Conservation (phyloP, 2,329 filamentous ascomycete genomes). For the Pyricularia sp. region DNA sequence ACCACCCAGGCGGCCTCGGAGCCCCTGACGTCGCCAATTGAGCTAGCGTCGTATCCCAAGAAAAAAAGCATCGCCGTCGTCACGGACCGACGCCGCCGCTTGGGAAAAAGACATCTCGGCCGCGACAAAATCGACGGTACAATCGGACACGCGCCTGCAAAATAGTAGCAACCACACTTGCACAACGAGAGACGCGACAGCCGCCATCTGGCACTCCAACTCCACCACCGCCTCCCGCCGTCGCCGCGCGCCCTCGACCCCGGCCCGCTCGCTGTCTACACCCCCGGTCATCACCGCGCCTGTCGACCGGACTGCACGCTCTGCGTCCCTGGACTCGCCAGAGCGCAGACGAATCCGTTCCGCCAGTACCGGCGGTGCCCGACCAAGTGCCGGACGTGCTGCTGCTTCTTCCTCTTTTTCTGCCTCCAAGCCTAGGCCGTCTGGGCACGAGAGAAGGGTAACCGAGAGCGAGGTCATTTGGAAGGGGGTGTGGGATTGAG, state of each 20-base stretch:
- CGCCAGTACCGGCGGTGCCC: not conserved
- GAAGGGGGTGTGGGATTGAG: constrained; percentile 4
- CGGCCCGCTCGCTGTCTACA: not conserved
- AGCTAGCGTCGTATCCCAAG: constrained; percentile 4
- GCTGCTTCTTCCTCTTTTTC: not conserved
- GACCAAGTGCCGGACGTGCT: not conserved
- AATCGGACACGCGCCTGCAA: not conserved
- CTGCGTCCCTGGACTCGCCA: not conserved
- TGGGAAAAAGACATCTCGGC: not conserved
- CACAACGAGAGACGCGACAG: not conserved
- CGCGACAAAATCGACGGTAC: not conserved
- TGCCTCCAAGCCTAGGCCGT: not conserved
- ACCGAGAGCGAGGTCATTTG: constrained; percentile 5
- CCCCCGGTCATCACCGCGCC: not conserved
- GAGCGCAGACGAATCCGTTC: not conserved
- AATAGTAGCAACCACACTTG: not conserved
- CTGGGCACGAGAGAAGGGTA: not conserved
- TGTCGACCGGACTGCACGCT: not conserved
- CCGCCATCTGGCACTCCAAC: not conserved
- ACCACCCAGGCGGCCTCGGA: not conserved
- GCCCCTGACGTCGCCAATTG: constrained; percentile 3
- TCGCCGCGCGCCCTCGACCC: not conserved
- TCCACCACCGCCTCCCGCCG: not conserved
- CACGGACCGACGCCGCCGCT: not conserved
- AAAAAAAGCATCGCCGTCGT: not conserved